Percentiles rank a stretch among this genome's conserved stretches.
These are phyloP conservation scores for Boletus semigastroideus DNA, from an alignment of 1,284 basidiomycete species.

Conservation along the genomic window DNA sequence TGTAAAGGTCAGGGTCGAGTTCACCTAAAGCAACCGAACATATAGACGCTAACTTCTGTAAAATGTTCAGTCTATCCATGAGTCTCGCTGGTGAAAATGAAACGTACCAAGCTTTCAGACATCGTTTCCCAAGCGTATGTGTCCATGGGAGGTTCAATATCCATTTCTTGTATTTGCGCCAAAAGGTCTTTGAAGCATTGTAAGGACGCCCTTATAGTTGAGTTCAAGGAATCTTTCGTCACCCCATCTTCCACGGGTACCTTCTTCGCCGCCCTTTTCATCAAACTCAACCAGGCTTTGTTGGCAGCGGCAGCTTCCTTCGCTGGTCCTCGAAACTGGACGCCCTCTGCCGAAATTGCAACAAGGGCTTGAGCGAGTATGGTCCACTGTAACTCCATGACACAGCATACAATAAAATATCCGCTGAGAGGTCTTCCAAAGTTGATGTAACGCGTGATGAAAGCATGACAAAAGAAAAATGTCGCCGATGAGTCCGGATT, in stretches of 20 bases:
- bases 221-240: slow-evolving; percentile 45
- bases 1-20: slow-evolving; percentile 69
- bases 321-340: slow-evolving; percentile 36
- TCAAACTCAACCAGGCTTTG: slow-evolving; percentile 72
- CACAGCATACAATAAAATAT: slow-evolving; percentile 84
- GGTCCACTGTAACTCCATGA: slow-evolving; percentile 83
- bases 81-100: neutral
- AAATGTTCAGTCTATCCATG: neutral
- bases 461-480: slow-evolving; percentile 62
- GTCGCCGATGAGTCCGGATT: slow-evolving; percentile 15
- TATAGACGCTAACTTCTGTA: slow-evolving; percentile 86
- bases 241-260: slow-evolving; percentile 34
- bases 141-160: slow-evolving; percentile 70
- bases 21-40: slow-evolving; percentile 76
- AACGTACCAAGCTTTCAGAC: slow-evolving; percentile 72
- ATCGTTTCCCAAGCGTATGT: slow-evolving; percentile 88
- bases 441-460: slow-evolving; percentile 76
- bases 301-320: slow-evolving; percentile 80
- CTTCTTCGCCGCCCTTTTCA: slow-evolving; percentile 49
- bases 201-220: slow-evolving; percentile 58
- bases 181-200: slow-evolving; percentile 75
- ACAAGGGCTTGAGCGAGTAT: slow-evolving; percentile 75
- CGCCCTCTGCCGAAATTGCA: slow-evolving; percentile 35
- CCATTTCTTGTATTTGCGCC: slow-evolving; percentile 76
- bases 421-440: slow-evolving; percentile 80